Evolutionary conservation across 176 grass and related monocot species (phyloP).

Genomic region (Eragrostis curvula): DNA sequence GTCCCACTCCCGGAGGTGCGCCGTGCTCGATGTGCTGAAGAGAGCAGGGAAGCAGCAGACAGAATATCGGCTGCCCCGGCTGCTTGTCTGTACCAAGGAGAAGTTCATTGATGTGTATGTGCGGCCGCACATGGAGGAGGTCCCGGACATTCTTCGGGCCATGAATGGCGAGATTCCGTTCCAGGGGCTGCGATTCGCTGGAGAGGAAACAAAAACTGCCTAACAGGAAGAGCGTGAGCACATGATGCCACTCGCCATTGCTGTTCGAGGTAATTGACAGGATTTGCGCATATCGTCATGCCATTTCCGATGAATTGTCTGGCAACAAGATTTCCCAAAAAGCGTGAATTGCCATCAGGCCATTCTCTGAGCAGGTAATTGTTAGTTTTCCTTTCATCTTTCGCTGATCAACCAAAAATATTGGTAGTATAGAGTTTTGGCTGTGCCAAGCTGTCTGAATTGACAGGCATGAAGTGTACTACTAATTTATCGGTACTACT

Average conservation of each 20-base stretch:
- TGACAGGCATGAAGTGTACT: no score
- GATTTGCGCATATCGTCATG: neutral
- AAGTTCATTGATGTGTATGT: constrained; percentile 17
- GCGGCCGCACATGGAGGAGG: neutral
- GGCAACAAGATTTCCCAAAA: neutral
- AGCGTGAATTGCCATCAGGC: neutral
- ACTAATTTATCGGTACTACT: no score
- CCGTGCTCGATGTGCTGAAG: constrained; percentile 34
- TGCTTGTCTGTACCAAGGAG: neutral
- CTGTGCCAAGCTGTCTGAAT: no score
- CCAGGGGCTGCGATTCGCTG: constrained; percentile 16
- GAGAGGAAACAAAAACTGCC: neutral
- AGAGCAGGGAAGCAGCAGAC: constrained; percentile 14
- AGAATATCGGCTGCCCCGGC: neutral
- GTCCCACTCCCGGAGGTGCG: constrained; percentile 4
- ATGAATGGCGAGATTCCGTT: constrained; percentile 39
- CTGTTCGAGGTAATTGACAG: neutral
- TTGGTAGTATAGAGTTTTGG: no score
- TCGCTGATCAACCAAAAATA: no score
- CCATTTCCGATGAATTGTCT: constrained; percentile 1
- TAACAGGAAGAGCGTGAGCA: constrained; percentile 13
- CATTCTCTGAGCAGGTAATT: neutral
- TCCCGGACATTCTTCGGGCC: constrained; percentile 15
- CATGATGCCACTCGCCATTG: neutral
- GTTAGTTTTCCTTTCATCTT: no score